Conservation (phyloP, 2,329 filamentous ascomycete species). For the Alternaria triticina region DNA sequence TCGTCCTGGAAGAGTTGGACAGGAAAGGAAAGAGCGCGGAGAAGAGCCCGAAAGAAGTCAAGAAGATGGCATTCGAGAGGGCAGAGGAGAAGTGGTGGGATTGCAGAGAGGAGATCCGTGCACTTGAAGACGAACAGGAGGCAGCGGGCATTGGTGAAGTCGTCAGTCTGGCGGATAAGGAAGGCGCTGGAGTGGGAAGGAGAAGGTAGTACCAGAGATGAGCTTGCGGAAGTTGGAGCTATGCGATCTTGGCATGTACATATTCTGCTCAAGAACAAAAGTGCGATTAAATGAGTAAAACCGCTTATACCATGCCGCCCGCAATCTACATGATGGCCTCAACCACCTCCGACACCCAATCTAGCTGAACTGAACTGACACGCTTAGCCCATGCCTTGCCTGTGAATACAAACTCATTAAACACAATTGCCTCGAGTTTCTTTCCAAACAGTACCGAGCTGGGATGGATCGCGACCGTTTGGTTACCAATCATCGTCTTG, state of each 20-base stretch:
- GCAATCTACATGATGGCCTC: slow-evolving; percentile 33
- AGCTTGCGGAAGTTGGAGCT: background rate
- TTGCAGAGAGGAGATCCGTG: slow-evolving; percentile 89
- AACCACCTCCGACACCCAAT: slow-evolving; percentile 64
- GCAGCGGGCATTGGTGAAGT: slow-evolving; percentile 94
- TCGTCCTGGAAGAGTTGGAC: slow-evolving; percentile 77
- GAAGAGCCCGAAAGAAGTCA: slow-evolving; percentile 84
- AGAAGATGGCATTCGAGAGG: slow-evolving; percentile 85
- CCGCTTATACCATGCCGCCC: background rate
- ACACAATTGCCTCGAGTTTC: slow-evolving; percentile 67
- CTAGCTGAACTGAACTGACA: slow-evolving; percentile 67
- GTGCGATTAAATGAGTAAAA: background rate
- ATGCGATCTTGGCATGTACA: background rate
- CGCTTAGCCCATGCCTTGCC: slow-evolving; percentile 67
- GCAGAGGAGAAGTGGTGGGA: slow-evolving; percentile 99
- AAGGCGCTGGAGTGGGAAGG: slow-evolving; percentile 50
- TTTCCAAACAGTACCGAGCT: slow-evolving; percentile 64
- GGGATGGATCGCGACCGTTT: slow-evolving; percentile 68
- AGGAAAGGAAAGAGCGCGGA: slow-evolving; percentile 65
- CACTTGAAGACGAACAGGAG: slow-evolving; percentile 94
- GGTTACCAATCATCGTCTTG: slow-evolving; percentile 66
- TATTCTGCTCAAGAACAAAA: background rate
- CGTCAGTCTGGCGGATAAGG: slow-evolving; percentile 79
- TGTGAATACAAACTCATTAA: slow-evolving; percentile 71
- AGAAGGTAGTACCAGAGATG: slow-evolving; percentile 31